Base-by-base conservation (phyloP, 331 rosid species). In the Cydonia oblonga region DNA sequence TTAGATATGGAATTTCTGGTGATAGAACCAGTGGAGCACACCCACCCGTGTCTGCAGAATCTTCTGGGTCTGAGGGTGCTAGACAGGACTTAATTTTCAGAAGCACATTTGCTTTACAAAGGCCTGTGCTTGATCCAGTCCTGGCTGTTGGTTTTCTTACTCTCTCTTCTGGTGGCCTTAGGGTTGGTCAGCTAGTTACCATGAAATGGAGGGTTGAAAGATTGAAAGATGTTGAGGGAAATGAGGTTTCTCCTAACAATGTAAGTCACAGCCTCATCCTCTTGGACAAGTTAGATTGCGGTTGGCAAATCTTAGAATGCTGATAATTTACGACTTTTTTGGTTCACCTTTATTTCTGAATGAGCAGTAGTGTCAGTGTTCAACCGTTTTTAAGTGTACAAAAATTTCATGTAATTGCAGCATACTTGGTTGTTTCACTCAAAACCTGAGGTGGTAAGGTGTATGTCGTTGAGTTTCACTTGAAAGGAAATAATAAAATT, bases 201-300 rank as follows among this genome's bases (percentile, higher is more conserved):
- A 91, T 95, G 96, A 87, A 87, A 80, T 95, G 99, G 99, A 90
- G 97, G 84, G 86, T 95, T 80, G 97, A 95, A 85, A 88, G 97
- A 76, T 76, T 95, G 57, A 89, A 89, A 71, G 84, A 88, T 79
- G 88, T 87, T 71, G 83, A 86, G 52, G 86, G 84, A 70, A 81
- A 57, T 25, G 85, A 83, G 77, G 77, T 66, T 76, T 72, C 87
- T 54, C 72, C 82, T 71, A 78, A 58, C 72, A 77, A 84, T 74
- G 97, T 95, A 88, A 89, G 96, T 77, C 75, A 42, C 5, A 2
- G 29, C 11, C 32, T 64, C 49, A 58, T 73, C 24, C 22, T 33
- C 5, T 18, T 62, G 71, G 38, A 68, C 19, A 29, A 6, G 52
- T 52, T 30, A 3, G 10, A 51, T 18, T 22, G 7, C 7, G 16